A percentile compares a stretch with the other conserved stretches of the same genome.
Evolutionary conservation across 257 asterid genomes (phyloP).

Genomic region (Solanum neorickii): DNA sequence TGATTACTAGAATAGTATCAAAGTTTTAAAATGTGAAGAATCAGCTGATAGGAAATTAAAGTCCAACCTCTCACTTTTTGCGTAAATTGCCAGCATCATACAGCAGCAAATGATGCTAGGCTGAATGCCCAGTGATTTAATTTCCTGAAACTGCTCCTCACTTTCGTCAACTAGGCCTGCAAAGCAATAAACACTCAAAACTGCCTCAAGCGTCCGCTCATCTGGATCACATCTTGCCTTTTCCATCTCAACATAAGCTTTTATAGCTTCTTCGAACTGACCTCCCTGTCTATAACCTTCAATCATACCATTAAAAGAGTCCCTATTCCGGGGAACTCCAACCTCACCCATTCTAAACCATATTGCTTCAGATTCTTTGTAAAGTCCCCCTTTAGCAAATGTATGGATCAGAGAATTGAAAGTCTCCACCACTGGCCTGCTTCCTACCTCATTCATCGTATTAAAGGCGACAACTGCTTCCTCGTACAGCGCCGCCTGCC

Average conservation of each 20-base stretch:
- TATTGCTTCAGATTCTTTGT: slow-evolving; percentile 78
- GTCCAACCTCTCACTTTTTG: slow-evolving; percentile 65
- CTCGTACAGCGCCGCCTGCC: slow-evolving; percentile 87
- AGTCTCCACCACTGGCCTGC: slow-evolving; percentile 64
- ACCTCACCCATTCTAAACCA: slow-evolving; percentile 58
- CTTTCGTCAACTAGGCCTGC: slow-evolving; percentile 92
- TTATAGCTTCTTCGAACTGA: slow-evolving; percentile 81
- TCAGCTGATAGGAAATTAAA: neutral
- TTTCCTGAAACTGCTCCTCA: slow-evolving; percentile 77
- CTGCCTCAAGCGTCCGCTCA: slow-evolving; percentile 89
- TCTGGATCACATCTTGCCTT: slow-evolving; percentile 86
- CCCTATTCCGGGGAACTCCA: slow-evolving; percentile 50
- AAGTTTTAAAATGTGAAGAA: neutral
- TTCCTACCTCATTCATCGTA: slow-evolving; percentile 88
- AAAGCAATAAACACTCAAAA: slow-evolving; percentile 85
- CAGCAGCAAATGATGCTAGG: slow-evolving; percentile 95
- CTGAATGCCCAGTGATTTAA: slow-evolving; percentile 68
- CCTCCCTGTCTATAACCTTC: slow-evolving; percentile 94
- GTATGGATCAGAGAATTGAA: slow-evolving; percentile 71
- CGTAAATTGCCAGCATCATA: slow-evolving; percentile 83
- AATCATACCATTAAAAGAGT: slow-evolving; percentile 65
- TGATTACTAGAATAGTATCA: neutral
- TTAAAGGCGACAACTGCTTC: slow-evolving; percentile 92
- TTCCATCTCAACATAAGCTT: slow-evolving; percentile 91
- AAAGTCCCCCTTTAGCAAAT: slow-evolving; percentile 85